Conservation (phyloP, 2,329 filamentous ascomycete genomes). For the Botrytis fabae region DNA sequence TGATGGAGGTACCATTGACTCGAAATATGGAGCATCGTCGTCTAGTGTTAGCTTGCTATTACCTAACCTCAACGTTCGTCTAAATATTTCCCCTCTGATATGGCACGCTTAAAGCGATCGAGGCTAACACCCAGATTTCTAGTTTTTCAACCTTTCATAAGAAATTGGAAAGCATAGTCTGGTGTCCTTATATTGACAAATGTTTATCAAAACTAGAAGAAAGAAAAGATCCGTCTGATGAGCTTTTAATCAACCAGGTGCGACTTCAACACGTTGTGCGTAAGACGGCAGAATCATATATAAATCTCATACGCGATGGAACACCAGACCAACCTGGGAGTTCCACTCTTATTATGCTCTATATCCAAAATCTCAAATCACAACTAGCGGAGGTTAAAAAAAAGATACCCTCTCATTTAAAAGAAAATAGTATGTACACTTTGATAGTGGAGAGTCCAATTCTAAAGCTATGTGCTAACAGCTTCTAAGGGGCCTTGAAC, state of each 20-base stretch:
- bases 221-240: constrained; percentile 5
- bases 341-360: not conserved
- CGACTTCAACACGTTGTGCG: constrained; percentile 9
- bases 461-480: not conserved
- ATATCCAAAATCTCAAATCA: constrained; percentile 16
- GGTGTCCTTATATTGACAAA: constrained; percentile 14
- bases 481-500: not conserved
- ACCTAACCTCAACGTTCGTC: constrained; percentile 11
- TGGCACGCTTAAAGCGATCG: not conserved
- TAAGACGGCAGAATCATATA: constrained; percentile 6
- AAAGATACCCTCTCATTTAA: constrained; percentile 4
- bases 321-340: not conserved
- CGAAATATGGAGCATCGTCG: constrained; percentile 13
- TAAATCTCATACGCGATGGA: constrained; percentile 14
- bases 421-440: not conserved
- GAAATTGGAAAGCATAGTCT: constrained; percentile 12
- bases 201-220: constrained; percentile 9
- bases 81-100: too few relatives aligned
- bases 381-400: constrained; percentile 6
- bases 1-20: constrained; percentile 11
- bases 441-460: not conserved
- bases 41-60: constrained; percentile 6
- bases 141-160: constrained; percentile 14
- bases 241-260: not conserved
- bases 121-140: not conserved